Base-by-base conservation (phyloP, 1,139 yeast genomes). In the Taphrina flavorubra region DNA sequence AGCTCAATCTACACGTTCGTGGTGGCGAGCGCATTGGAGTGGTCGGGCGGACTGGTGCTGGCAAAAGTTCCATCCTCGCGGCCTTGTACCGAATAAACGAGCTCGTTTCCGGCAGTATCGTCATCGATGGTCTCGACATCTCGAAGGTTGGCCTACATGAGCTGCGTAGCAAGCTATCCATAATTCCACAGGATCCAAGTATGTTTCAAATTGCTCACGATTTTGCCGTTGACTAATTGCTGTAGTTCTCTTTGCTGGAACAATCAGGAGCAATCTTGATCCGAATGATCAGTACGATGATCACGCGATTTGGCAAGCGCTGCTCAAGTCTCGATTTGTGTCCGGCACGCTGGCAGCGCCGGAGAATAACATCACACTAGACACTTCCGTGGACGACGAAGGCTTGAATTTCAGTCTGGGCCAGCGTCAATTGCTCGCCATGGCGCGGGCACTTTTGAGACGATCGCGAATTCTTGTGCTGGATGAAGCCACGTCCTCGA, bases 401-500 rank as follows among this genome's bases (percentile, higher is more conserved):
- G 96, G 96, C 47, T 72, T 82, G 20, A 89, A 89, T 75, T 88
- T 87, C 76, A 88, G 92, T 3, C 81, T 88, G 39, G 96, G 96
- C 60, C 94, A 89, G 77, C 83, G 90, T 67, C 96, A 89, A 77
- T 78, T 89, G 72, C 78, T 89, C 69, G 88, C 94, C 1, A 82
- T 89, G 72, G 90, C 94, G 0, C 83, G 95, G 73, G 92, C 96
- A 0, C 80, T 89, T 71, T 90, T 88, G n/a, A 83, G 90, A 72
- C 82, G 85, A 63, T 81, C 90, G 6, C 85, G 83, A 75, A 85
- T 89, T 69, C 79, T 89, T 72, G 86, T 89, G 71, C 78, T 89
- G 70, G 96, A 89, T 76, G 96, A 89, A 77, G 95, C 96, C 16
- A 89, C 96, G 0, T 88, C 95, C 0, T 86, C 89, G 10, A 94